Percentiles rank a stretch among this genome's conserved stretches.
phyloP scores from a whole-genome alignment of 2,329 filamentous ascomycete species.

The Nemania serpens region DNA sequence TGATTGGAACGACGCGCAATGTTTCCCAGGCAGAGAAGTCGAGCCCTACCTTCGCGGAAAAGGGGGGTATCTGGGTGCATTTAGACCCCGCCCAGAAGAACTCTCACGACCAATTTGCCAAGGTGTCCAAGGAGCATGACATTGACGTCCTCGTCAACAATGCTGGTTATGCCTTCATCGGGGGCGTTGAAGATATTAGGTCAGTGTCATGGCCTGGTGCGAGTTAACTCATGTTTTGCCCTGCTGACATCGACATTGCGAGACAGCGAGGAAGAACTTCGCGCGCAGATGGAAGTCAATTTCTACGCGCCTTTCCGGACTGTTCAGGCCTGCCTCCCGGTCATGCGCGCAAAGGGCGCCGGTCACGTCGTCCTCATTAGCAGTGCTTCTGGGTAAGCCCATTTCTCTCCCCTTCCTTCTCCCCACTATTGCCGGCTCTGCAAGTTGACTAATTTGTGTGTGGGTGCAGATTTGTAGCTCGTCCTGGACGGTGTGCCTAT shows the following conservation, averaged over 20 bases:
- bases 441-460: not conserved
- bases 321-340: constrained; percentile 44
- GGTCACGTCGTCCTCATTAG: constrained; percentile 26
- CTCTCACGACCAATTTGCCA: constrained; percentile 6
- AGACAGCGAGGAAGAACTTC: constrained; percentile 15
- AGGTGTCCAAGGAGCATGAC: not conserved
- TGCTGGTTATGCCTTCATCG: constrained; percentile 12
- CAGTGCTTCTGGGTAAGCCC: constrained; percentile 22
- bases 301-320: constrained; percentile 58
- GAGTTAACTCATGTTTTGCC: no score
- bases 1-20: constrained; percentile 12
- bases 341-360: constrained; percentile 19
- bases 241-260: no score
- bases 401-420: not conserved
- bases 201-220: not conserved
- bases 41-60: not conserved
- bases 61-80: constrained; percentile 9
- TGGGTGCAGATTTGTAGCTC: constrained; percentile 24
- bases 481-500: constrained; percentile 25
- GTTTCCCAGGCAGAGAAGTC: constrained; percentile 4
- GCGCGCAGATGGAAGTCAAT: constrained; percentile 54
- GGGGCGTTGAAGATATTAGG: constrained; percentile 19
- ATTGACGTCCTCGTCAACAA: constrained; percentile 19
- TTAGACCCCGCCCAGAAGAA: constrained; percentile 10
- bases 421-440: not conserved